These are phyloP conservation scores for Delitschia confertaspora DNA, from an alignment of 495 filamentous ascomycete species.

Conservation along the genomic window DNA sequence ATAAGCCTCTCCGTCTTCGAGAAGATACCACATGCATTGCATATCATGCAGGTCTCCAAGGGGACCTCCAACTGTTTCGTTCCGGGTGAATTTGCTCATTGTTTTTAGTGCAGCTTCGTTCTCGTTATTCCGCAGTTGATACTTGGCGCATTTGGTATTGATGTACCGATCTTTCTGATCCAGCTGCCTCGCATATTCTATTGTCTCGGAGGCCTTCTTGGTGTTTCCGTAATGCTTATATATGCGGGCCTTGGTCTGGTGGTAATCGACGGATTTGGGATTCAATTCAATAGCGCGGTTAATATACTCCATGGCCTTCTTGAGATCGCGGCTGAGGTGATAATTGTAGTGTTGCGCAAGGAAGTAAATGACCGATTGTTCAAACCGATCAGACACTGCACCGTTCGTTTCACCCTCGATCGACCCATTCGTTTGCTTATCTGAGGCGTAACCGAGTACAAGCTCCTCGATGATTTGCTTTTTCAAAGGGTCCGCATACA, in stretches of 20 bases:
- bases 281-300: conserved; percentile 72
- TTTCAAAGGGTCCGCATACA: conserved; percentile 72
- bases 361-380: conserved; percentile 76
- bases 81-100: conserved; percentile 91
- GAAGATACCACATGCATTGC: conserved; percentile 97
- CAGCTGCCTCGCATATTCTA: conserved; percentile 77
- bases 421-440: conserved; percentile 35
- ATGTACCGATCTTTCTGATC: conserved; percentile 92
- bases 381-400: conserved; percentile 52
- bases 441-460: conserved; percentile 66
- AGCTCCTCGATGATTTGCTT: conserved; percentile 63
- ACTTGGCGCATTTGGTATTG: conserved; percentile 97
- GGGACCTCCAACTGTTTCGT: conserved; percentile 79
- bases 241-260: conserved; percentile 93
- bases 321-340: conserved; percentile 69
- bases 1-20: conserved; percentile 89
- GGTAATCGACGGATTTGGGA: conserved; percentile 76
- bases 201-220: conserved; percentile 70
- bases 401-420: conserved; percentile 44
- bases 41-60: conserved; percentile 90
- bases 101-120: conserved; percentile 75
- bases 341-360: conserved; percentile 97
- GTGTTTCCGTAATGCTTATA: conserved; percentile 83
- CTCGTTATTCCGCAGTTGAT: conserved; percentile 86
- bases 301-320: conserved; percentile 71